Percentiles rank a stretch among this genome's conserved stretches.
These are phyloP conservation scores for Tripterygium wilfordii DNA, from an alignment of 177 flowering plant species.

Conservation along the genomic window DNA sequence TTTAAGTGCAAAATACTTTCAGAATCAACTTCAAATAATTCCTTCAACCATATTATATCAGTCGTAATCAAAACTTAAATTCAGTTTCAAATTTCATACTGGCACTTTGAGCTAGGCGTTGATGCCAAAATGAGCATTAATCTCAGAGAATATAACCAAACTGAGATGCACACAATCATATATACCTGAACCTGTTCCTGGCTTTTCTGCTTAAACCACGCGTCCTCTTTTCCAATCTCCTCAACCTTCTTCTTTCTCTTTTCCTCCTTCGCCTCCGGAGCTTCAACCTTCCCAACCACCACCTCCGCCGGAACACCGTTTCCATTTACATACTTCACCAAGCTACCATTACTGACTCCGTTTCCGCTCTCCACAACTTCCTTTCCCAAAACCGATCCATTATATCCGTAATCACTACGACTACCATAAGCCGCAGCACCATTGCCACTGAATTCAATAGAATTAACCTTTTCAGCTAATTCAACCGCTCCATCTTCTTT, in stretches of 20 bases:
- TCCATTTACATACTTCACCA: slow-evolving; percentile 57
- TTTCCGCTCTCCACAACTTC: slow-evolving; percentile 18
- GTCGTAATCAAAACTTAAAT: too few species aligned
- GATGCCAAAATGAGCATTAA: too few species aligned
- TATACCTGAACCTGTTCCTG: slow-evolving; percentile 49
- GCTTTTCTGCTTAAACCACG: slow-evolving; percentile 72
- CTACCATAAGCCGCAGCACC: slow-evolving; percentile 13
- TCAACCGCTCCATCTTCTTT: slow-evolving; percentile 14
- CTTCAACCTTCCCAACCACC: slow-evolving; percentile 15
- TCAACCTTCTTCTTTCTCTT: slow-evolving; percentile 65
- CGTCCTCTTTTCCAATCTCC: slow-evolving; percentile 94
- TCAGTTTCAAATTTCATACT: too few species aligned
- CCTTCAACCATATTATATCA: too few species aligned
- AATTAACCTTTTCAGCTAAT: slow-evolving; percentile 8
- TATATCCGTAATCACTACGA: slow-evolving; percentile 15
- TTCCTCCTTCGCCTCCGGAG: slow-evolving; percentile 16
- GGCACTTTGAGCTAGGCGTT: too few species aligned
- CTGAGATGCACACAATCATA: slow-evolving; percentile 4
- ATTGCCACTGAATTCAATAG: slow-evolving; percentile 17
- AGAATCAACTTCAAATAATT: too few species aligned
- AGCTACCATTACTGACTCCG: slow-evolving; percentile 41
- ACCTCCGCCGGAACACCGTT: slow-evolving; percentile 29
- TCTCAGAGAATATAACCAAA: too few species aligned
- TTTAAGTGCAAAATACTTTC: too few species aligned
- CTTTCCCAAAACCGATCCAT: slow-evolving; percentile 35